A percentile compares a stretch with the other conserved stretches of the same genome.
Conservation (phyloP, 306 rosid species). For the Lithocarpus polystachyus region DNA sequence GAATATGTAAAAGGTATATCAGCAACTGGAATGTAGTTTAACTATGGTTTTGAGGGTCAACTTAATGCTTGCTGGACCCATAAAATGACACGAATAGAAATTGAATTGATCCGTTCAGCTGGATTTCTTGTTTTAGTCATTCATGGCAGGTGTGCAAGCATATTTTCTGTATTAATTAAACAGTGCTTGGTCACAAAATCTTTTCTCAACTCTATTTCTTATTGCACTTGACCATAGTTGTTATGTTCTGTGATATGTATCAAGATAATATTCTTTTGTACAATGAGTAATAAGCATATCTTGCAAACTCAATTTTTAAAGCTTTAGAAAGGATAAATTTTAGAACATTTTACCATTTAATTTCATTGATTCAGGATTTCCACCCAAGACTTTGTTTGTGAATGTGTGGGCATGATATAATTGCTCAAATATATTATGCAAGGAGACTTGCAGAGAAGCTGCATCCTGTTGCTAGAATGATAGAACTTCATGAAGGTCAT, state of each 20-base stretch:
- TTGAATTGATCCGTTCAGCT: constrained; percentile 62
- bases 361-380: constrained; percentile 10
- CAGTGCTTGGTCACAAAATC: background rate
- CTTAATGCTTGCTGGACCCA: constrained; percentile 91
- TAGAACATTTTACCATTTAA: background rate
- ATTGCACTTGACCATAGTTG: constrained; percentile 4
- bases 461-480: constrained; percentile 85
- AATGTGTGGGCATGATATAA: constrained; percentile 67
- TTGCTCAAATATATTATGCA: constrained; percentile 79
- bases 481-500: constrained; percentile 94
- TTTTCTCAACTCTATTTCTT: background rate
- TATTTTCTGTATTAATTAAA: background rate
- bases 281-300: background rate
- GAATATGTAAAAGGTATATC: constrained; percentile 84
- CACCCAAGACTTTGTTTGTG: constrained; percentile 13
- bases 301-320: background rate
- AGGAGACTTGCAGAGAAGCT: constrained; percentile 77
- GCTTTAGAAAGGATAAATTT: background rate
- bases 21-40: constrained; percentile 82
- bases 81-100: constrained; percentile 63
- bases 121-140: constrained; percentile 83
- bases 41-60: constrained; percentile 84
- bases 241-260: background rate
- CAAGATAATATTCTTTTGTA: background rate
- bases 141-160: constrained; percentile 73